phyloP scores from a whole-genome alignment of 2,329 filamentous ascomycete genomes.

The Aspergillus calidoustus region DNA sequence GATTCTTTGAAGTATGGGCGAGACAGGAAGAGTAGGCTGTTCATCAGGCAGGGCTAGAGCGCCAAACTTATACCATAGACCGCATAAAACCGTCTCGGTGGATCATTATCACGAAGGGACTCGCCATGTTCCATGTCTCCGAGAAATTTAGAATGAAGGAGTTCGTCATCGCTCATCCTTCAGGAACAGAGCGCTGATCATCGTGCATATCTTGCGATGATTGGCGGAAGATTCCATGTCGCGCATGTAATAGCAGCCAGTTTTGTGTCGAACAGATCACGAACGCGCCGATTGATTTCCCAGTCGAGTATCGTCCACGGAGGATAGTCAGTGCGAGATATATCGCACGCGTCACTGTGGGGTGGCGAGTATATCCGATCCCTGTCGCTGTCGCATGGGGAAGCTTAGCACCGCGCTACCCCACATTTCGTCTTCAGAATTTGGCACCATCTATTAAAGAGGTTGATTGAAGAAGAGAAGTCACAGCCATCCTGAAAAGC shows the following conservation, averaged over 20 bases:
- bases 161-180: not conserved
- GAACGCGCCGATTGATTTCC: not conserved
- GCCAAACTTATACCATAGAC: not conserved
- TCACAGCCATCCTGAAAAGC: too few relatives aligned
- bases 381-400: not conserved
- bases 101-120: not conserved
- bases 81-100: not conserved
- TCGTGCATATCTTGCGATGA: not conserved
- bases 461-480: too few relatives aligned
- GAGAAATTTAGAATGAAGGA: not conserved
- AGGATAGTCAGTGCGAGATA: not conserved
- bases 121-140: not conserved
- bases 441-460: too few relatives aligned
- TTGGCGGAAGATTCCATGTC: not conserved
- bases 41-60: not conserved
- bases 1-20: too few relatives aligned
- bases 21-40: not conserved
- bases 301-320: not conserved
- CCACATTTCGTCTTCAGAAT: not conserved
- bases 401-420: not conserved
- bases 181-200: not conserved
- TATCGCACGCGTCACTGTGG: not conserved
- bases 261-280: not conserved
- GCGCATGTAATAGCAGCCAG: too few relatives aligned
- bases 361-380: not conserved